Base-by-base conservation (phyloP, 2,329 filamentous ascomycete species). In the Fusarium bactridioides region DNA sequence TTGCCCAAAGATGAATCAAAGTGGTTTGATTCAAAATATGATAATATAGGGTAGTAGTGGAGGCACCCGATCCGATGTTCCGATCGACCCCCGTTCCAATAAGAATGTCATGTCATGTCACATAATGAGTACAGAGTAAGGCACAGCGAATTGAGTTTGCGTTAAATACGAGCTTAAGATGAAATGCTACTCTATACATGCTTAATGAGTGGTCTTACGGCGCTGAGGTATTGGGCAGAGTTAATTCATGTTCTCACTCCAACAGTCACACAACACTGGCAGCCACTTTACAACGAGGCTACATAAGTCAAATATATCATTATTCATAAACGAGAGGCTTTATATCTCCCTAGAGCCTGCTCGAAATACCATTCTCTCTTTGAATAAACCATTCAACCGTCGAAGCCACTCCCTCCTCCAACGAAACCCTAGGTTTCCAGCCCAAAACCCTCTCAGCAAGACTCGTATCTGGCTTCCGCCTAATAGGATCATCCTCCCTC, bases 301-400 rank as follows among this genome's bases (percentile, higher is more conserved):
- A 7, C 4, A 10, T 21, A 5, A 19, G 19, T 35, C 8, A 21
- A 4, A 25, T 21, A 2, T 11, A 11, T 55, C 27, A 12, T 35
- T 12, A 27, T 4, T 57, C 23, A 35, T 45, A 3, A 16, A 35
- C 4, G 2, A 25, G 8, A 18, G 4, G 8, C 18, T 18, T 19
- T 3, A 5, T 10, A 1, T 12, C 1, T 7, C 12, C 21, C 37
- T 18, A 71, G 1, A 72, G 69, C 25, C 69, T 72, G 18, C 69
- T 72, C 3, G 37, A 55, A n/a, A 72, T 56, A 3, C 50, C 54
- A 3, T 54, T 55, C 16, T 72, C 59, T 7, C 55, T 63, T 3
- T 71, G 45, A 5, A 74, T 71, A 18, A 74, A 74, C 73, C 73
- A 74, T 6, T 74, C 73, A 10, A 74, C 58, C 2, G 72, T 74